Conservation (phyloP, 2,329 filamentous ascomycete genomes). For the Trichoderma lentiforme region DNA sequence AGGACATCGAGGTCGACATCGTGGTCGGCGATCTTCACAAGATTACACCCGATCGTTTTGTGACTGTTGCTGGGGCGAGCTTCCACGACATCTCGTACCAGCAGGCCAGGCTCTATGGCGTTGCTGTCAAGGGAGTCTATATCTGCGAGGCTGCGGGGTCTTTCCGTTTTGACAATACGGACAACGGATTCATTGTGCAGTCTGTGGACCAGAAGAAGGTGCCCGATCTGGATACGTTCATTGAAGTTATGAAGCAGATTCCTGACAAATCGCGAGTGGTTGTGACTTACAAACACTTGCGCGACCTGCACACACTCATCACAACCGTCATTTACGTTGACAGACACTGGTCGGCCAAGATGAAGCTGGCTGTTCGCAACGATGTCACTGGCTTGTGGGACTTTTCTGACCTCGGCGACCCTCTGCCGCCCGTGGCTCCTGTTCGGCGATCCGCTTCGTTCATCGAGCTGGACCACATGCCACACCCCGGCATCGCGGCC, state of each 20-base stretch:
- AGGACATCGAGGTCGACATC: constrained; percentile 81
- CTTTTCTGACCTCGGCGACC: constrained; percentile 78
- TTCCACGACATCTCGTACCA: constrained; percentile 98
- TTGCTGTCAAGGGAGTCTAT: constrained; percentile 87
- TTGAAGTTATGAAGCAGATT: constrained; percentile 84
- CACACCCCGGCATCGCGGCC: constrained; percentile 85
- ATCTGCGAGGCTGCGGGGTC: constrained; percentile 93
- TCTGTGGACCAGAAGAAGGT: constrained; percentile 90
- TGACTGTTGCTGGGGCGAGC: constrained; percentile 87
- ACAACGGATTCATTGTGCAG: constrained; percentile 92
- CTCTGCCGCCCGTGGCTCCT: constrained; percentile 70
- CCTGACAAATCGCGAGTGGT: constrained; percentile 82
- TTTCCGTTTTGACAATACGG: constrained; percentile 87
- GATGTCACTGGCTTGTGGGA: constrained; percentile 91
- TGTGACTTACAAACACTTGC: constrained; percentile 90
- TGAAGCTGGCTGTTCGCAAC: constrained; percentile 88
- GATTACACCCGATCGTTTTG: constrained; percentile 94
- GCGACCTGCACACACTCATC: constrained; percentile 90
- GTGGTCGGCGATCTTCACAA: constrained; percentile 84
- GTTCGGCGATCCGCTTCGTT: constrained; percentile 80
- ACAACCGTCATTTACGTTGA: constrained; percentile 91
- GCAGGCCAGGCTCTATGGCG: constrained; percentile 91
- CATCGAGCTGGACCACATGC: constrained; percentile 84
- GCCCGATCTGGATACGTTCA: constrained; percentile 81
- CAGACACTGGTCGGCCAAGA: constrained; percentile 92